Evolutionary conservation across 2,329 filamentous ascomycete genomes (phyloP).

Genomic region (Lecanoromycetidae sp.): DNA sequence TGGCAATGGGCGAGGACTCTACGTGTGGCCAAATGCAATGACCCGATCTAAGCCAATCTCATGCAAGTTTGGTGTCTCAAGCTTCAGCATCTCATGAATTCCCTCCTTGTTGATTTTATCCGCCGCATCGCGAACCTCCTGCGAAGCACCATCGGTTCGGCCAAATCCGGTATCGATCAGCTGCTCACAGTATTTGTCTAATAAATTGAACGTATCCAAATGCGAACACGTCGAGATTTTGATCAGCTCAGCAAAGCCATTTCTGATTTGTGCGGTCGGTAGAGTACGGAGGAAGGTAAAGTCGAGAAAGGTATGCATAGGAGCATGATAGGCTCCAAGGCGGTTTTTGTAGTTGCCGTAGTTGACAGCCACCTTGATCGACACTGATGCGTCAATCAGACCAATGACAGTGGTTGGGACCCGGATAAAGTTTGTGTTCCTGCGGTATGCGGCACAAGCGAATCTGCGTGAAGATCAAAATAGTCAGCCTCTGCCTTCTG

Average conservation of each 20-base stretch:
- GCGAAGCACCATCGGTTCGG: slow-evolving; percentile 42
- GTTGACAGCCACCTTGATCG: slow-evolving; percentile 68
- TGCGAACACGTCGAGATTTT: slow-evolving; percentile 64
- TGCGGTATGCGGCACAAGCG: slow-evolving; percentile 58
- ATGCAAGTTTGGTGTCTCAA: slow-evolving; percentile 61
- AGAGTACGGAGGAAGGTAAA: slow-evolving; percentile 60
- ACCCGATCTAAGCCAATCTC: slow-evolving; percentile 61
- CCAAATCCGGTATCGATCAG: slow-evolving; percentile 55
- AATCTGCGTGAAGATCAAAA: slow-evolving; percentile 36
- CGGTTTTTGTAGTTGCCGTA: slow-evolving; percentile 67
- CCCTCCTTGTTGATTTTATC: slow-evolving; percentile 57
- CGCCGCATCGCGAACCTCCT: slow-evolving; percentile 48
- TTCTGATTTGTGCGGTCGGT: slow-evolving; percentile 55
- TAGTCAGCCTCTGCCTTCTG: slow-evolving; percentile 19
- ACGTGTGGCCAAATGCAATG: slow-evolving; percentile 63
- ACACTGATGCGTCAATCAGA: slow-evolving; percentile 62
- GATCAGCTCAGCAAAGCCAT: slow-evolving; percentile 63
- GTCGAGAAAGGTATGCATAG: slow-evolving; percentile 60
- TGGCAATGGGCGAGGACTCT: slow-evolving; percentile 22
- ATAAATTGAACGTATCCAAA: slow-evolving; percentile 51
- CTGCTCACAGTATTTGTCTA: slow-evolving; percentile 58
- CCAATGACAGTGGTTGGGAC: slow-evolving; percentile 65
- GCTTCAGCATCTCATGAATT: slow-evolving; percentile 60
- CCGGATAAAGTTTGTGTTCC: slow-evolving; percentile 62
- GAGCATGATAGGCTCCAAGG: slow-evolving; percentile 60